Conservation (phyloP, 106 monocot genomes). For the Platanthera guangdongensis region DNA sequence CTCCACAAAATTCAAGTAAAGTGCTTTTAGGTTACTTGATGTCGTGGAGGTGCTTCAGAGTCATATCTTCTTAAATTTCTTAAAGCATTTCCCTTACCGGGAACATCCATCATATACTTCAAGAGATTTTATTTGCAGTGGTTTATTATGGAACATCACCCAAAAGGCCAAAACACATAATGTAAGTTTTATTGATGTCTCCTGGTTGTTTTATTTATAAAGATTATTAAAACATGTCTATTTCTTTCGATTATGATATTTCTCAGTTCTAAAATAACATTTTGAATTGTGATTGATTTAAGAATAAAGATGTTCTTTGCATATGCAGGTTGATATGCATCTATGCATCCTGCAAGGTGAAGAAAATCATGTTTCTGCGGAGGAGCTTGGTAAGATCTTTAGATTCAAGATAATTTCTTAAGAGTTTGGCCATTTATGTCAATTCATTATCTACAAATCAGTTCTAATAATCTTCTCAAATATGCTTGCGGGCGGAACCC, state of each 20-base stretch:
- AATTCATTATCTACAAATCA: too few species aligned
- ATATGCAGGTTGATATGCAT: constrained; percentile 84
- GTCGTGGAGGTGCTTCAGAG: background rate
- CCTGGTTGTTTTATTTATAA: background rate
- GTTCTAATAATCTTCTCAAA: too few species aligned
- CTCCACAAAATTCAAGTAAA: constrained; percentile 93
- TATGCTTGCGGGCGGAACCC: too few species aligned
- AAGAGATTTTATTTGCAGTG: constrained; percentile 96
- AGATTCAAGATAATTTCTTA: too few species aligned
- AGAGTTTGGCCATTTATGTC: too few species aligned
- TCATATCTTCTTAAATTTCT: background rate
- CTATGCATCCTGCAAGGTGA: constrained; percentile 94
- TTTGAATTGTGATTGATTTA: constrained; percentile 9
- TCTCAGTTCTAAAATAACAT: background rate
- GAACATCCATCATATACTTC: constrained; percentile 90
- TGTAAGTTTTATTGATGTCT: constrained; percentile 34
- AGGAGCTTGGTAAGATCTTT: constrained; percentile 69
- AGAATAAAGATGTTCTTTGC: background rate
- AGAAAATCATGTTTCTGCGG: constrained; percentile 97
- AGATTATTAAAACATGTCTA: background rate
- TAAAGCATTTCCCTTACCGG: constrained; percentile 29
- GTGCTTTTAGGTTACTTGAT: background rate
- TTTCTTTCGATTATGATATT: background rate
- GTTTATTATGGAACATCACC: constrained; percentile 97
- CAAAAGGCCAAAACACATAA: constrained; percentile 62